Conservation (phyloP, 2,329 filamentous ascomycete species). For the Alternaria infectoria region DNA sequence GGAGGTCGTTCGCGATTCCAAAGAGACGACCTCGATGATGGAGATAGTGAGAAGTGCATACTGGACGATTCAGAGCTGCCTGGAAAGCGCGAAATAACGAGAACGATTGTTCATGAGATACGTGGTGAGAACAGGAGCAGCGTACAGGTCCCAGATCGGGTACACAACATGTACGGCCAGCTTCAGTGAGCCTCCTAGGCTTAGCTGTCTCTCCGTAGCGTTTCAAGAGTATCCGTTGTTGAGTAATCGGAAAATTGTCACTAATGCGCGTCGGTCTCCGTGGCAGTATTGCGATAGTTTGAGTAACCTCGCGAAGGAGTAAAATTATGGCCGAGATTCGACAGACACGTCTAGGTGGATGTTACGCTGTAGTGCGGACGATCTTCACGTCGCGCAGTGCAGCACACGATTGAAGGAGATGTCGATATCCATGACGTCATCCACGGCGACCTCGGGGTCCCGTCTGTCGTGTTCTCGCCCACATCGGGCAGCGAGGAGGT, state of each 20-base stretch:
- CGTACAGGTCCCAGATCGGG: neutral
- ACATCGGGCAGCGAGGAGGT: neutral
- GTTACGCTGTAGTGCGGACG: neutral
- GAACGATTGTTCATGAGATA: conserved; percentile 30
- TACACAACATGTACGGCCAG: neutral
- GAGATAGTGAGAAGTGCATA: conserved; percentile 29
- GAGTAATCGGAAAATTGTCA: neutral
- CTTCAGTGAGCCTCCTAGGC: neutral
- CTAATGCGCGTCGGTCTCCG: neutral
- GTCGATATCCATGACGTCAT: neutral
- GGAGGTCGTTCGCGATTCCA: conserved; percentile 1
- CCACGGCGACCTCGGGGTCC: neutral
- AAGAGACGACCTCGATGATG: conserved; percentile 16
- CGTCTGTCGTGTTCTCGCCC: neutral
- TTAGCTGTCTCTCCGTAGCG: neutral
- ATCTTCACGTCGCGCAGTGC: neutral
- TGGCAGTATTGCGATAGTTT: neutral
- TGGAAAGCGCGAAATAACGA: conserved; percentile 20
- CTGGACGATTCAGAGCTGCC: conserved; percentile 2
- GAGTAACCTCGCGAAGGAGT: neutral
- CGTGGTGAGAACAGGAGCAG: conserved; percentile 12
- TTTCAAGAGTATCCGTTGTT: neutral
- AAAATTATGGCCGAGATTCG: neutral
- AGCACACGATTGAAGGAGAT: neutral
- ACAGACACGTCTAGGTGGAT: neutral